phyloP scores from a whole-genome alignment of 805 yeast genomes.

The Hanseniaspora nectarophila region DNA sequence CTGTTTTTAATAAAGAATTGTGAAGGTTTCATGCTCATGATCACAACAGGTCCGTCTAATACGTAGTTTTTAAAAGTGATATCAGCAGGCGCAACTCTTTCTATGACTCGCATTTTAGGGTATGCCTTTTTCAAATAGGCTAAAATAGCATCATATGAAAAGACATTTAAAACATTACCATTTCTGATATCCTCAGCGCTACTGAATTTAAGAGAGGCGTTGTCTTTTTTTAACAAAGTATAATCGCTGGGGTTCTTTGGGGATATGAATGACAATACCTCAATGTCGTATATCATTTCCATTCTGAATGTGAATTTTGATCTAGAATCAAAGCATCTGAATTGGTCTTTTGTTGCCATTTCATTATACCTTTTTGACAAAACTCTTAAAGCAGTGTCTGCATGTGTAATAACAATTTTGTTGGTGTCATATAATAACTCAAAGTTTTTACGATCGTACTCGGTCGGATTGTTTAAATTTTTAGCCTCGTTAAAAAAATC shows the following conservation, averaged over 20 bases:
- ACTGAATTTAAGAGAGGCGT: no score
- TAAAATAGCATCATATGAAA: neutral
- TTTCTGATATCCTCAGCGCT: neutral
- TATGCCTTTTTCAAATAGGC: neutral
- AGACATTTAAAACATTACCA: neutral
- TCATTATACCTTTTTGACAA: neutral
- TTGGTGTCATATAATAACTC: neutral
- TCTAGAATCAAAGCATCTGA: neutral
- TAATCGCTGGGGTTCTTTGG: neutral
- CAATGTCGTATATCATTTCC: neutral
- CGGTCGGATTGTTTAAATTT: neutral
- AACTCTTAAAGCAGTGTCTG: neutral
- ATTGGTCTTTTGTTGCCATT: neutral
- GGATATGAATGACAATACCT: neutral
- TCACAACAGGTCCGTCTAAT: neutral
- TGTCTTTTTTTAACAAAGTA: neutral
- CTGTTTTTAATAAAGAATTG: neutral
- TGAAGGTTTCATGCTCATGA: neutral
- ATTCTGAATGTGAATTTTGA: constrained; percentile 4
- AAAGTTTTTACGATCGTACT: neutral
- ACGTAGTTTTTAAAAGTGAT: neutral
- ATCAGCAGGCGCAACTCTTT: neutral
- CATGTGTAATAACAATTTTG: neutral
- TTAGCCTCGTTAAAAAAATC: neutral
- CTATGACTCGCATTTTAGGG: neutral